A percentile compares a stretch with the other conserved stretches of the same genome.
phyloP scores from a whole-genome alignment of 805 yeast species.

The Lipomyces anomalus region DNA sequence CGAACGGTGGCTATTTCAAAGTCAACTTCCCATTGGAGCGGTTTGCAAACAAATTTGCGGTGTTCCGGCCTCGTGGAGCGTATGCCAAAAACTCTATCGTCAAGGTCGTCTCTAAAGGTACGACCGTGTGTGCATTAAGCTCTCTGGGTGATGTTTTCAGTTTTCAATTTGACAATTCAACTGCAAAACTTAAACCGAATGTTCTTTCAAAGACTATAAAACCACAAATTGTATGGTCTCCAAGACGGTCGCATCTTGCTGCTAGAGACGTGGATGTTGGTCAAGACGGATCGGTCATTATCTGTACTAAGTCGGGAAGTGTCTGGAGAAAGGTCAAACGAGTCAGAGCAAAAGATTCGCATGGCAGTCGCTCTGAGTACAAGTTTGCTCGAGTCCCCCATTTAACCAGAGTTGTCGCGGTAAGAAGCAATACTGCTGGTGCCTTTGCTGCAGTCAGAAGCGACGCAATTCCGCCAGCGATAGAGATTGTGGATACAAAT shows the following conservation, averaged over 20 bases:
- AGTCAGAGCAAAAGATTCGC: slow-evolving; percentile 10
- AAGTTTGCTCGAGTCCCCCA: slow-evolving; percentile 52
- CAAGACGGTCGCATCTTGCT: slow-evolving; percentile 43
- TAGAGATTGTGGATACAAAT: slow-evolving; percentile 44
- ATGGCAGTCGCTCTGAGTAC: slow-evolving; percentile 22
- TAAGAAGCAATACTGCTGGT: slow-evolving; percentile 59
- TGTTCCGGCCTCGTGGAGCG: slow-evolving; percentile 23
- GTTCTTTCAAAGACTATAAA: slow-evolving; percentile 13
- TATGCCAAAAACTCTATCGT: slow-evolving; percentile 12
- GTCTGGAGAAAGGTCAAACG: slow-evolving; percentile 39
- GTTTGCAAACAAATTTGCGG: slow-evolving; percentile 30
- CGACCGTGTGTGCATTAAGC: slow-evolving; percentile 26
- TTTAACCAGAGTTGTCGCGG: slow-evolving; percentile 55
- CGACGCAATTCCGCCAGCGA: slow-evolving; percentile 54
- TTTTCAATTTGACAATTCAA: slow-evolving; percentile 13
- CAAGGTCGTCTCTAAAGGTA: slow-evolving; percentile 17
- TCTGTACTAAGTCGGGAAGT: slow-evolving; percentile 66
- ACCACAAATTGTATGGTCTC: slow-evolving; percentile 29
- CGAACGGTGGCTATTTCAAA: slow-evolving; percentile 52
- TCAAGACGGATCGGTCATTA: slow-evolving; percentile 59
- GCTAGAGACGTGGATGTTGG: slow-evolving; percentile 66
- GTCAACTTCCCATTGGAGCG: slow-evolving; percentile 32
- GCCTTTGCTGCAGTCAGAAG: slow-evolving; percentile 65
- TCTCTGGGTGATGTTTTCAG: slow-evolving; percentile 24
- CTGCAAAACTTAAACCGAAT: slow-evolving; percentile 5